Evolutionary conservation across 2,329 filamentous ascomycete species (phyloP).

Genomic region (Neopestalotiopsis sp.): DNA sequence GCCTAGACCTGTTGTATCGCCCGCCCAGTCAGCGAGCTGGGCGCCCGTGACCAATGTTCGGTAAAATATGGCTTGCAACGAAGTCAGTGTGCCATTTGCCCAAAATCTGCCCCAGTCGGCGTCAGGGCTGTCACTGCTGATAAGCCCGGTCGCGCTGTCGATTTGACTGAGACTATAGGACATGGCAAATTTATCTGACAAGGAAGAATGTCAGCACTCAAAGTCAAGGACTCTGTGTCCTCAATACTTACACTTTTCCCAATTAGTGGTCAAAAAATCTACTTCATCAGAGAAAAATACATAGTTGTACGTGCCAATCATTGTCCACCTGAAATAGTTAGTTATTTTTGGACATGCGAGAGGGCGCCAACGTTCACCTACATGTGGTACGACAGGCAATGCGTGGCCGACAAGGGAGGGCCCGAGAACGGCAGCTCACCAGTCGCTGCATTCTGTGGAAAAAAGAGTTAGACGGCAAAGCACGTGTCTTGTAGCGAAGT

Average conservation of each 20-base stretch:
- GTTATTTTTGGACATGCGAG: slow-evolving; percentile 1
- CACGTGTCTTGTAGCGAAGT: slow-evolving; percentile 2
- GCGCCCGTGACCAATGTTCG: slow-evolving; percentile 59
- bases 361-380: slow-evolving; percentile 24
- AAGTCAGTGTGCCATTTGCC: slow-evolving; percentile 28
- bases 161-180: slow-evolving; percentile 27
- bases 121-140: slow-evolving; percentile 27
- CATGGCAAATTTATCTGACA: slow-evolving; percentile 48
- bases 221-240: not conserved
- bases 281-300: slow-evolving; percentile 59
- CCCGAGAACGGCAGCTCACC: slow-evolving; percentile 34
- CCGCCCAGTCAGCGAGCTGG: slow-evolving; percentile 52
- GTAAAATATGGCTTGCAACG: slow-evolving; percentile 45
- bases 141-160: slow-evolving; percentile 26
- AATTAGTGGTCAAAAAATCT: slow-evolving; percentile 50
- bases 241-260: slow-evolving; percentile 45
- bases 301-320: slow-evolving; percentile 65
- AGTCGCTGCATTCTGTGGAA: slow-evolving; percentile 20
- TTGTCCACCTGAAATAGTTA: slow-evolving; percentile 39
- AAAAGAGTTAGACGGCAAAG: slow-evolving; percentile 1
- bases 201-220: not conserved
- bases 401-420: slow-evolving; percentile 27
- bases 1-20: slow-evolving; percentile 44
- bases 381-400: slow-evolving; percentile 37
- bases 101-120: slow-evolving; percentile 35